These are phyloP conservation scores for Cladosporium velox DNA, from an alignment of 2,329 filamentous ascomycete genomes.

Conservation along the genomic window DNA sequence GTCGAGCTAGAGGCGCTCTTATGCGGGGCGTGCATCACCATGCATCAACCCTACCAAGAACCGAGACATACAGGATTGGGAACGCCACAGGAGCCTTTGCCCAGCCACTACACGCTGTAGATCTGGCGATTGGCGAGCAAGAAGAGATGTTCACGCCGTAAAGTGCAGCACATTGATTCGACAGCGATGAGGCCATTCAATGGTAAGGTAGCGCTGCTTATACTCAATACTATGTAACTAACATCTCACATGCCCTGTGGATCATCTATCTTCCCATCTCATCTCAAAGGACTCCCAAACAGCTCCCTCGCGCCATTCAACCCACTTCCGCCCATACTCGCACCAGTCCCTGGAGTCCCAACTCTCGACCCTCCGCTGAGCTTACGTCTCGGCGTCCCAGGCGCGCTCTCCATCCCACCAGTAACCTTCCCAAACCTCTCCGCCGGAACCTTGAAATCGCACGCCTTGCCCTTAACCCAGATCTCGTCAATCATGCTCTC, in stretches of 20 bases:
- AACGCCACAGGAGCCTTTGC: neutral
- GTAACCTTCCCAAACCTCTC: slow-evolving; percentile 25
- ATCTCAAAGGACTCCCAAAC: slow-evolving; percentile 39
- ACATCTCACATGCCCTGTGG: neutral
- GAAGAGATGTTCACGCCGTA: too few species aligned
- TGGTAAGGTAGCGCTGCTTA: too few species aligned
- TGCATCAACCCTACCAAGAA: neutral
- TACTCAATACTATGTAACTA: too few species aligned
- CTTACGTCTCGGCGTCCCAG: slow-evolving; percentile 36
- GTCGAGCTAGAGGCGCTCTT: too few species aligned
- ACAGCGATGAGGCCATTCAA: too few species aligned
- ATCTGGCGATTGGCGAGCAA: neutral
- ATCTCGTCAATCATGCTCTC: slow-evolving; percentile 85
- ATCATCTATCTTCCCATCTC: neutral
- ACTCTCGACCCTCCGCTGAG: slow-evolving; percentile 12
- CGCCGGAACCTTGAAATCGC: slow-evolving; percentile 46
- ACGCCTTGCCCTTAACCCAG: slow-evolving; percentile 65
- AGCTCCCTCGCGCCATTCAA: slow-evolving; percentile 27
- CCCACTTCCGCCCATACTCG: neutral
- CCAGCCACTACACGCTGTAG: neutral
- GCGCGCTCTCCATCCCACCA: slow-evolving; percentile 33
- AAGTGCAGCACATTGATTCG: too few species aligned
- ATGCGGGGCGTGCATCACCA: neutral
- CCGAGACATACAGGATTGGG: too few species aligned
- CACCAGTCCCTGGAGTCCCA: neutral